phyloP scores from a whole-genome alignment of 2,329 filamentous ascomycete species.

The Fusarium devonianum region DNA sequence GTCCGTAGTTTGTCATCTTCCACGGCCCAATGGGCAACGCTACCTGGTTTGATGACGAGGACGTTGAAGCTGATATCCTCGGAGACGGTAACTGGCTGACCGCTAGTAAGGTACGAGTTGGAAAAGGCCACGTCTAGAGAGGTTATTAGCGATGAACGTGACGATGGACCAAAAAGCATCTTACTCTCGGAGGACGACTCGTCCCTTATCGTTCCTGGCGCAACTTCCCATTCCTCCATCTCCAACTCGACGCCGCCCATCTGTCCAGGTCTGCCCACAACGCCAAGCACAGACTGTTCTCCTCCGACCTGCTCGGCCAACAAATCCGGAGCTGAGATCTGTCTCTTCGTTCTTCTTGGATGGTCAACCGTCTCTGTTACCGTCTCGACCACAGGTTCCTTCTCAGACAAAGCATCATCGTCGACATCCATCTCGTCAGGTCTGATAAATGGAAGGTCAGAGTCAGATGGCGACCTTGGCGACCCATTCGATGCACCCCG shows the following conservation, averaged over 20 bases:
- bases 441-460: background rate
- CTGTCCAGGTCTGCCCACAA: conserved; percentile 1
- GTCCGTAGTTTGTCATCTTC: conserved; percentile 46
- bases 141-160: background rate
- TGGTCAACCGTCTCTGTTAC: background rate
- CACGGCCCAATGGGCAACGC: conserved; percentile 42
- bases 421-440: conserved; percentile 16
- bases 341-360: conserved; percentile 1
- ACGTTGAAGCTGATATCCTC: conserved; percentile 52
- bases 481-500: background rate
- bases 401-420: background rate
- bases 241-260: conserved; percentile 35
- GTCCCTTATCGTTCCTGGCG: conserved; percentile 51
- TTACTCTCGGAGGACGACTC: conserved; percentile 46
- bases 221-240: conserved; percentile 56
- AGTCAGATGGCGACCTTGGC: conserved; percentile 4
- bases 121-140: conserved; percentile 53
- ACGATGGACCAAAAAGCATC: conserved; percentile 25
- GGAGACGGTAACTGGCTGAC: conserved; percentile 47
- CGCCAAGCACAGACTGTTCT: background rate
- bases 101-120: conserved; percentile 50
- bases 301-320: background rate
- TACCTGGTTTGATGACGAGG: conserved; percentile 50
- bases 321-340: background rate
- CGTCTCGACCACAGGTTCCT: background rate